Evolutionary conservation across 345 rosid genomes (phyloP), one percentile per base, ranked within the genome.

Genomic region (Gossypium turneri): DNA sequence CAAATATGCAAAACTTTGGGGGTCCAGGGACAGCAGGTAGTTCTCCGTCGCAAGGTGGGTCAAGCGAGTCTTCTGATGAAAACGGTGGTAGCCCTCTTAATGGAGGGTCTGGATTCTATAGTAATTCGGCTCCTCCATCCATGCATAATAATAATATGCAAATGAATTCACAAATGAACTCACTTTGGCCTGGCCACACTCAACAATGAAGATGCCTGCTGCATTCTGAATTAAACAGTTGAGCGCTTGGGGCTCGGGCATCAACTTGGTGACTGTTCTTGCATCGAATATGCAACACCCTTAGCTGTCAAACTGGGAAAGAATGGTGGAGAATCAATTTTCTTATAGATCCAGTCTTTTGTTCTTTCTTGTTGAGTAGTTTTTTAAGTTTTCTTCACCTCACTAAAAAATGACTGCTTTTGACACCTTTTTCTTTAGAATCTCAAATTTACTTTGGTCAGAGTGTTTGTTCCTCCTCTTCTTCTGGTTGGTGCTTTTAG

Each of bases 11-110:
- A 85, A 87, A 79, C 82, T 93, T 88, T 55, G 89, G 90, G 43
- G 78, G 79, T 17, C 85, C 90, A 34, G 73, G 79, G 63, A 80
- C 85, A 57, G 71, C 79, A 2, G 81, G 81, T 48, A 94, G 92
- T 77, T 87, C 94, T 60, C 81, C 85, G 16, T 84, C 97, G 34
- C 92, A 90, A 53, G 94, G 91, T 47, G 87, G 77, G 20, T 88
- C 98, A 2, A 91, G 94, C 2, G 94, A 88, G 50, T 91, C 98
- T 44, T 92, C 96, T 2, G 96, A 87, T 48, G 77, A 75, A 16
- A 94, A 87, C n/a, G 87, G 89, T 44, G 94, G 89, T 70, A 88
- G 90, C 75, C 89, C 90, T 24, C 72, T 85, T 29, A 79, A 85
- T 74, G 79, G 82, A 16, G 76, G 74, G 17, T 44, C 86, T 1